Base-by-base conservation (phyloP, 305 asterid genomes). In the Rubia balearica region DNA sequence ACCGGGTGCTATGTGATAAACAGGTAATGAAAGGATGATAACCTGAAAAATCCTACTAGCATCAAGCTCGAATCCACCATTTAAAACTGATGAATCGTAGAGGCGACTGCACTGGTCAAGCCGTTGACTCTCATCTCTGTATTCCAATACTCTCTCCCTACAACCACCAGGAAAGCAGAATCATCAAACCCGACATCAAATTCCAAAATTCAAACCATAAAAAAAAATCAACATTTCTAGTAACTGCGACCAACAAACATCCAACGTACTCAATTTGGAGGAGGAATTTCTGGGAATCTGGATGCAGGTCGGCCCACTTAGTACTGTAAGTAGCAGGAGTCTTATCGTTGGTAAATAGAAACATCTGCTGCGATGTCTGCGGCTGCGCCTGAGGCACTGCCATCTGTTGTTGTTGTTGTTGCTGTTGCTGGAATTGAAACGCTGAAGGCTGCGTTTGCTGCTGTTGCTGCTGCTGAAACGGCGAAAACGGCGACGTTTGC, bases 221-320 rank as follows among this genome's bases (percentile, higher is more conserved):
- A 19, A 22, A 17, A 22, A 3, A 22, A 6, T 5, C 56, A 40
- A 40, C 21, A 36, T 13, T 40, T 41, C 7, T 0, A 55, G 33
- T 10, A 24, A 9, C 36, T n/a, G 4, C 9, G 21, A 1, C 36
- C 3, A 40, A 38, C 8, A 38, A 56, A 21, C 65, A 71, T n/a
- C 45, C 4, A 51, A 86, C 67, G 41, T 74, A 95, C 98, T 95
- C 98, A 55, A 95, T 90, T 78, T 87, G 95, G 65, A 85, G 91
- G 27, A 95, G 90, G 40, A 87, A 71, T 75, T 95, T 95, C 65
- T 87, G 96, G 14, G 99, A 95, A 77, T 91, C 98, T 1, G 96
- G 97, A 74, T 95, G 98, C 60, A 95, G 93, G 78, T 91, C 99
- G 0, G 90, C 87, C 99, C 98, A 90, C 84, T 91, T 95, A 70